A percentile compares a stretch with the other conserved stretches of the same genome.
Conservation (phyloP, 2,329 filamentous ascomycete species). For the Pestalotiopsis sp. region DNA sequence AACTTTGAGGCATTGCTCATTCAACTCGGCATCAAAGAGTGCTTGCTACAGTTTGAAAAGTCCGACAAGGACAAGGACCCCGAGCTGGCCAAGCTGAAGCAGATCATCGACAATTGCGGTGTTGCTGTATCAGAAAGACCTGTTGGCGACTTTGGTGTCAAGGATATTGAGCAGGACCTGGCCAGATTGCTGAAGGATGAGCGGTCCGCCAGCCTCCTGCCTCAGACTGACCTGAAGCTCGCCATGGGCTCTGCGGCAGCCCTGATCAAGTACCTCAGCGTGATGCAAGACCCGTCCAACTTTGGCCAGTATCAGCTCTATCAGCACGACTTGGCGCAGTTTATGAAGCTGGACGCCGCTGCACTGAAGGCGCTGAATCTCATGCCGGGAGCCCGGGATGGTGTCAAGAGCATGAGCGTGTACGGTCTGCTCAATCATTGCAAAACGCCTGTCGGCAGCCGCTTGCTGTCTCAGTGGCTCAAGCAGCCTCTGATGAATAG, state of each 20-base stretch:
- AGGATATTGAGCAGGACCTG: slow-evolving; percentile 95
- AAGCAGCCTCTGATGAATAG: slow-evolving; percentile 97
- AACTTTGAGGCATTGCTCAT: slow-evolving; percentile 97
- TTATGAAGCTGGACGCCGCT: slow-evolving; percentile 97
- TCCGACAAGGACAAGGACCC: slow-evolving; percentile 84
- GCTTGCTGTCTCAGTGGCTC: slow-evolving; percentile 91
- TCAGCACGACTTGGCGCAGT: slow-evolving; percentile 94
- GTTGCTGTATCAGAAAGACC: slow-evolving; percentile 85
- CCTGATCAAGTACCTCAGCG: slow-evolving; percentile 90
- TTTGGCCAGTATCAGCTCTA: slow-evolving; percentile 98
- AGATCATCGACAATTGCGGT: slow-evolving; percentile 90
- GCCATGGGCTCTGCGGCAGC: slow-evolving; percentile 95
- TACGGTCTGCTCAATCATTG: slow-evolving; percentile 95
- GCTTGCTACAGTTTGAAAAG: slow-evolving; percentile 79
- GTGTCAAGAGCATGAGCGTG: slow-evolving; percentile 96
- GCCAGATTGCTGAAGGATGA: slow-evolving; percentile 87
- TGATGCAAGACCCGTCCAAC: slow-evolving; percentile 89
- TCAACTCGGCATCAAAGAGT: slow-evolving; percentile 94
- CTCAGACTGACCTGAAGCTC: slow-evolving; percentile 89
- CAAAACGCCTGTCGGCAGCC: slow-evolving; percentile 92
- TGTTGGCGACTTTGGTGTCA: slow-evolving; percentile 76
- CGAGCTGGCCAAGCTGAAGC: slow-evolving; percentile 82
- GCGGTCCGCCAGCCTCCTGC: slow-evolving; percentile 72
- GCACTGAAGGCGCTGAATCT: slow-evolving; percentile 93
- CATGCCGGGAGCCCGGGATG: slow-evolving; percentile 94